These are phyloP conservation scores for Candida palmyrensis DNA, from an alignment of 805 yeast genomes.

Conservation along the genomic window DNA sequence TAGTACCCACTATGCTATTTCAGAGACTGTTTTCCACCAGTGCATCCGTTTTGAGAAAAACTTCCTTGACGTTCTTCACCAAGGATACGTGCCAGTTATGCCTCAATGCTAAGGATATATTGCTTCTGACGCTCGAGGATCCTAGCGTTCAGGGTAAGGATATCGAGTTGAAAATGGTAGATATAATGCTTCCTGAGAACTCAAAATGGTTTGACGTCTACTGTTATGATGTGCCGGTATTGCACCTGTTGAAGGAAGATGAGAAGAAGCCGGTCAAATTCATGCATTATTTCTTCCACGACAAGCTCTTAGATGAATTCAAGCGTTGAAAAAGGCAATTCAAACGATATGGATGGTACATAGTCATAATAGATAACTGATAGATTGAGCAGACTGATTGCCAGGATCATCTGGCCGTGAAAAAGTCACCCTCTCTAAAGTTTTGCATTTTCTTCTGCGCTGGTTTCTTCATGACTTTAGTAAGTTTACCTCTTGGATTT, in stretches of 20 bases:
- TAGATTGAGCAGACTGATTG: no score
- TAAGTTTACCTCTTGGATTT: no score
- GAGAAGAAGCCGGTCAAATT: slow-evolving; percentile 49
- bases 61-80: slow-evolving; percentile 52
- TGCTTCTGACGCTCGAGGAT: slow-evolving; percentile 37
- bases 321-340: no score
- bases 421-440: no score
- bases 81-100: slow-evolving; percentile 69
- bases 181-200: slow-evolving; percentile 57
- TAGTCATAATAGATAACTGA: no score
- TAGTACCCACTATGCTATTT: no score
- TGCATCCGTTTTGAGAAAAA: slow-evolving; percentile 3
- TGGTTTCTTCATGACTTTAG: no score
- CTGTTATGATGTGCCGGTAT: slow-evolving; percentile 75
- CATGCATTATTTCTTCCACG: slow-evolving; percentile 62
- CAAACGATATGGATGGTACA: no score
- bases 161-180: slow-evolving; percentile 39
- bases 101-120: slow-evolving; percentile 53
- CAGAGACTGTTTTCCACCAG: no score
- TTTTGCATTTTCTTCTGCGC: no score
- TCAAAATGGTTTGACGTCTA: slow-evolving; percentile 65
- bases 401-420: no score
- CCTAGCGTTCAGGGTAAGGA: slow-evolving; percentile 17
- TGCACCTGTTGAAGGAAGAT: slow-evolving; percentile 53
- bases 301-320: slow-evolving; percentile 51